Conservation (phyloP, 768 basidiomycete genomes). For the Auricularia sp. region DNA sequence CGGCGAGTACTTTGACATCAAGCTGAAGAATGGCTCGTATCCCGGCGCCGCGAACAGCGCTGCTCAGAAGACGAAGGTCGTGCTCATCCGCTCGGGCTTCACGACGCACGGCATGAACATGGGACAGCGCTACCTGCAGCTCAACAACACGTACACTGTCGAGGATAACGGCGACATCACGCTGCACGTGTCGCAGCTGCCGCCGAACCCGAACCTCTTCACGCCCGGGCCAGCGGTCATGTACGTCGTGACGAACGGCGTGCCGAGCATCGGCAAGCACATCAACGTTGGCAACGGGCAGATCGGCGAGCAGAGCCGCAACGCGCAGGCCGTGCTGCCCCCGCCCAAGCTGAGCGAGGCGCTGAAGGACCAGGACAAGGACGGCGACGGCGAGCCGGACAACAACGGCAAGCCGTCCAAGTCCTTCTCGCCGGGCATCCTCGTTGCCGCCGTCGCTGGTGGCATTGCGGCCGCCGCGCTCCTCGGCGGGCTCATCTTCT, state of each 20-base stretch:
- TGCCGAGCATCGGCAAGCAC: slow-evolving; percentile 70
- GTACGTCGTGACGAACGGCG: slow-evolving; percentile 73
- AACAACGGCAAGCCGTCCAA: slow-evolving; percentile 2
- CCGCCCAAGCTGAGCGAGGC: slow-evolving; percentile 17
- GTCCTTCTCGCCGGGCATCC: slow-evolving; percentile 4
- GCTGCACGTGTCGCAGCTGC: slow-evolving; percentile 71
- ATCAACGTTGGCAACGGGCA: slow-evolving; percentile 72
- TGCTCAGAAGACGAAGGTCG: slow-evolving; percentile 63
- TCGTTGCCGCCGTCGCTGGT: slow-evolving; percentile 24
- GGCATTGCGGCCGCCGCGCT: slow-evolving; percentile 41
- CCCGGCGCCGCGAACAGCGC: slow-evolving; percentile 57
- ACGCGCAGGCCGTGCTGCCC: slow-evolving; percentile 37
- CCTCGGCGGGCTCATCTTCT: slow-evolving; percentile 28
- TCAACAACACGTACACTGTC: slow-evolving; percentile 79
- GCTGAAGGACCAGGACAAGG: neutral
- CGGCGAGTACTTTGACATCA: slow-evolving; percentile 71
- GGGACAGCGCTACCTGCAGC: slow-evolving; percentile 72
- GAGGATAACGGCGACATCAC: slow-evolving; percentile 63
- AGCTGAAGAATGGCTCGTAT: slow-evolving; percentile 55
- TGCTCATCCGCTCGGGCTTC: slow-evolving; percentile 74
- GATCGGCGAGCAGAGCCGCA: slow-evolving; percentile 59
- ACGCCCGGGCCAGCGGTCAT: slow-evolving; percentile 81
- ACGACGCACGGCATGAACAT: slow-evolving; percentile 83
- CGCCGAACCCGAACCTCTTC: slow-evolving; percentile 77
- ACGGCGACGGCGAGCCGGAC: neutral